Conservation (phyloP, 805 yeast genomes). For the Nakazawaea sp. region DNA sequence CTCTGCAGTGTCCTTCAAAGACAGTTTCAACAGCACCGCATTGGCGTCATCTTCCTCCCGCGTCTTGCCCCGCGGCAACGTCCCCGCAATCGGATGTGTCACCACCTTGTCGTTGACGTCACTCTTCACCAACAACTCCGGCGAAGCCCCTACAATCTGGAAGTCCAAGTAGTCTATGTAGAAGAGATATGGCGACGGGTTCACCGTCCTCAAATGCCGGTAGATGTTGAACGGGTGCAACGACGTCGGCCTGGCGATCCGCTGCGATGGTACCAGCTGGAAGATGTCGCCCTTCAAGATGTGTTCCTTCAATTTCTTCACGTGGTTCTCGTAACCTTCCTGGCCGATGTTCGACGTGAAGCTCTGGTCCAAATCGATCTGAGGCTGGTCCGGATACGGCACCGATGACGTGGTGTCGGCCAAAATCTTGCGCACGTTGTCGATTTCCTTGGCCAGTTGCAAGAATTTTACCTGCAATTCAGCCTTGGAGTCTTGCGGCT, state of each 20-base stretch:
- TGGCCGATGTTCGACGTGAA: conserved; percentile 90
- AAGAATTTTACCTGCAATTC: conserved; percentile 39
- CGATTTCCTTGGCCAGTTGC: conserved; percentile 51
- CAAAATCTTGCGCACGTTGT: conserved; percentile 43
- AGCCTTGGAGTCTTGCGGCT: conserved; percentile 21
- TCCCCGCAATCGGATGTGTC: conserved; percentile 98
- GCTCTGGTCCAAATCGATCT: conserved; percentile 57
- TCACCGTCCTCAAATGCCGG: conserved; percentile 89
- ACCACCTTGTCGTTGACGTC: conserved; percentile 67
- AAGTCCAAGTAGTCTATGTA: conserved; percentile 88
- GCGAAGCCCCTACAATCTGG: conserved; percentile 96
- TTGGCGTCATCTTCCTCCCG: conserved; percentile 84
- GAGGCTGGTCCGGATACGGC: conserved; percentile 69
- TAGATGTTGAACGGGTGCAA: conserved; percentile 95
- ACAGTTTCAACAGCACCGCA: conserved; percentile 65
- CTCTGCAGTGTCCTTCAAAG: conserved; percentile 92
- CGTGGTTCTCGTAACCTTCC: conserved; percentile 87
- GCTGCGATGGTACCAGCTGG: conserved; percentile 97
- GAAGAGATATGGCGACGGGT: conserved; percentile 96
- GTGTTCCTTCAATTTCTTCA: conserved; percentile 65
- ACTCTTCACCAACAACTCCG: conserved; percentile 83
- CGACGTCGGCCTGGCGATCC: conserved; percentile 91
- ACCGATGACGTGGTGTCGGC: conserved; percentile 33
- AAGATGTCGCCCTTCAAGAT: conserved; percentile 89
- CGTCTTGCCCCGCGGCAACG: conserved; percentile 85